Evolutionary conservation across 768 basidiomycete genomes (phyloP), one percentile per base, ranked within the genome.

Genomic region (Pisolithus microcarpus): DNA sequence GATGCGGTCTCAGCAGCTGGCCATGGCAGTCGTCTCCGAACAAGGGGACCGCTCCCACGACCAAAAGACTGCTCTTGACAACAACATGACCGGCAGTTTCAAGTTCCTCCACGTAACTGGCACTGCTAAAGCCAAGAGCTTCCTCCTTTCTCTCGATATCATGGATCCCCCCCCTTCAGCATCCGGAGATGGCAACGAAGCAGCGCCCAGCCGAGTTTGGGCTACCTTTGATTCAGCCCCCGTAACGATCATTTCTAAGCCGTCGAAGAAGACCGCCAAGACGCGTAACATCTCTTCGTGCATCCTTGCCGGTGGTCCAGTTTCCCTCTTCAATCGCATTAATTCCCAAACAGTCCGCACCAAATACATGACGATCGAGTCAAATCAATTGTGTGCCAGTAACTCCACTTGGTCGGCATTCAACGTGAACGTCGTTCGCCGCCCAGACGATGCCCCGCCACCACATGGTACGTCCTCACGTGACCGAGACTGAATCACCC

Each of bases 321-420:
- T 97, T 46, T 90, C 91, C 48, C 79, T 97, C 43, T 95, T 93
- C 78, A 92, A 93, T 67, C 86, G 93, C 61, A 91, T 97, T 77
- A 93, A 95, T 70, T 90, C 89, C 15, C 93, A 97, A 71, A 92
- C 93, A 37, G 92, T 95, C 53, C 85, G 93, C 63, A 96, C 93
- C 51, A 95, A 95, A 74, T 97, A 94, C 69, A 92, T 97, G 89
- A 90, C 88, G 49, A 85, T 94, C 65, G 91, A 94, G 58, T 80
- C 83, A 58, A 82, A 79, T 47, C 82, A 84, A 62, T 72, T 91
- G 52, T 87, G 86, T 70, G 89, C 91, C n/a, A 91, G 87, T 67
- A 92, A 91, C 64, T 75, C 88, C 56, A 78, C 86, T 43, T 95
- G 92, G 93, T 91, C 91, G 51, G 91, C 93, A 34, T 94, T 95